Percentiles rank a stretch among this genome's conserved stretches.
Conservation (phyloP, 2,329 filamentous ascomycete genomes). For the Xylaria sp. region DNA sequence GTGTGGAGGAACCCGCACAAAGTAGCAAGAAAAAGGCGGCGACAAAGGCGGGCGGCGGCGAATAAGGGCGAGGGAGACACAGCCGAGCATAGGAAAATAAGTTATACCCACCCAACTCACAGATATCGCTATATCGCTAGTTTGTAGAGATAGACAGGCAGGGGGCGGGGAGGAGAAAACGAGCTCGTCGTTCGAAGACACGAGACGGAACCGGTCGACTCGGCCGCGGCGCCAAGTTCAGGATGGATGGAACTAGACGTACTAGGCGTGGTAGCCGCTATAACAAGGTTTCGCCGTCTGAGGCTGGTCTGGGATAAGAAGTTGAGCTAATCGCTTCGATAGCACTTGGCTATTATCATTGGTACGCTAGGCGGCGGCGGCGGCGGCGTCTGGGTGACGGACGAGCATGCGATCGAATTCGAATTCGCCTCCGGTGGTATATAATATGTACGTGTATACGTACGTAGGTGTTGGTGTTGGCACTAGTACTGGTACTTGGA, state of each 20-base stretch:
- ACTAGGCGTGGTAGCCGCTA: conserved; percentile 31
- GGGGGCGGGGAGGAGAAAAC: conserved; percentile 5
- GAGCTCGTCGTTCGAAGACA: conserved; percentile 19
- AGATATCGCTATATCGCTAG: conserved; percentile 17
- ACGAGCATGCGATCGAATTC: conserved; percentile 27
- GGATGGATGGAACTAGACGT: conserved; percentile 28
- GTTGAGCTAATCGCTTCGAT: conserved; percentile 28
- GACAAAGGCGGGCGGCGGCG: conserved; percentile 17
- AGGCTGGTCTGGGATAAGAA: conserved; percentile 26
- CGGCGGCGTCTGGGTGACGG: conserved; percentile 7
- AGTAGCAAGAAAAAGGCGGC: conserved; percentile 18
- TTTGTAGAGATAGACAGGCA: conserved; percentile 20
- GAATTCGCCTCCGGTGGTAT: conserved; percentile 12
- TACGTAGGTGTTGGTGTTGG: neutral
- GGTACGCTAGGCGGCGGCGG: conserved; percentile 25
- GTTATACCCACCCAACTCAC: conserved; percentile 17
- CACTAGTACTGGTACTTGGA: neutral
- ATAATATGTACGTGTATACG: neutral
- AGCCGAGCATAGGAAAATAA: conserved; percentile 10
- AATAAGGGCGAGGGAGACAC: conserved; percentile 6
- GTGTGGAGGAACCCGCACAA: conserved; percentile 6
- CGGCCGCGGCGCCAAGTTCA: conserved; percentile 37
- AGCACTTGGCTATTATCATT: conserved; percentile 36
- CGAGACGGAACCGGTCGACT: conserved; percentile 18
- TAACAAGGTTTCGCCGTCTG: conserved; percentile 35